phyloP scores from a whole-genome alignment of 495 filamentous ascomycete species.

The Penicillium coffeae region DNA sequence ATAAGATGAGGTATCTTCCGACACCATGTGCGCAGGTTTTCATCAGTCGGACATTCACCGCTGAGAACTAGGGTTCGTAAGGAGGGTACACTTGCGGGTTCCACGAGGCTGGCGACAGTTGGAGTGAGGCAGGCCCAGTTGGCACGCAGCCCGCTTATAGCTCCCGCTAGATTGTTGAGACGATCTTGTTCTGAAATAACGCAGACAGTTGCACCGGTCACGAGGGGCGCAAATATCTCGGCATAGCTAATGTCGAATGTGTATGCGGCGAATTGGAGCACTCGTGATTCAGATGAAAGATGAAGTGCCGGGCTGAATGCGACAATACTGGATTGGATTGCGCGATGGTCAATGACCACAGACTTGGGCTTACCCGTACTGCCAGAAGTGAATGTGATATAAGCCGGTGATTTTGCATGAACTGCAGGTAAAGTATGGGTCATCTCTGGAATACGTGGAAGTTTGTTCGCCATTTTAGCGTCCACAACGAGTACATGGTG shows the following conservation, averaged over 20 bases:
- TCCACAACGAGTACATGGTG: too few relatives aligned
- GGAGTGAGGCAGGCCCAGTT: not conserved
- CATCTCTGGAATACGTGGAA: too few relatives aligned
- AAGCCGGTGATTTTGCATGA: too few relatives aligned
- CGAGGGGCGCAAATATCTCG: not conserved
- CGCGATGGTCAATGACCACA: slow-evolving; percentile 40
- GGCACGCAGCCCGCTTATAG: not conserved
- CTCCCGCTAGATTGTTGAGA: not conserved
- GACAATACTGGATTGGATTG: slow-evolving; percentile 25
- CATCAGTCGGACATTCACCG: not conserved
- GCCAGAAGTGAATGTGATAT: slow-evolving; percentile 35
- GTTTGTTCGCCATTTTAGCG: too few relatives aligned
- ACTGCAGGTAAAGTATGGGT: too few relatives aligned
- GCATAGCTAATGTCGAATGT: not conserved
- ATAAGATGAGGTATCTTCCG: not conserved
- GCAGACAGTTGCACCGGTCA: not conserved
- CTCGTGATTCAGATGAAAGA: not conserved
- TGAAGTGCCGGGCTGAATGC: not conserved
- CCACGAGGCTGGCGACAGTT: not conserved
- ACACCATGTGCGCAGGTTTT: not conserved
- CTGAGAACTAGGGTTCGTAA: not conserved
- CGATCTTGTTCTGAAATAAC: not conserved
- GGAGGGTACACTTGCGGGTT: not conserved
- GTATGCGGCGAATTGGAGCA: not conserved
- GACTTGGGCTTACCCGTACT: slow-evolving; percentile 39